Evolutionary conservation across 1,284 basidiomycete genomes (phyloP).

Genomic region (Microbotryum silenes-acaulis): DNA sequence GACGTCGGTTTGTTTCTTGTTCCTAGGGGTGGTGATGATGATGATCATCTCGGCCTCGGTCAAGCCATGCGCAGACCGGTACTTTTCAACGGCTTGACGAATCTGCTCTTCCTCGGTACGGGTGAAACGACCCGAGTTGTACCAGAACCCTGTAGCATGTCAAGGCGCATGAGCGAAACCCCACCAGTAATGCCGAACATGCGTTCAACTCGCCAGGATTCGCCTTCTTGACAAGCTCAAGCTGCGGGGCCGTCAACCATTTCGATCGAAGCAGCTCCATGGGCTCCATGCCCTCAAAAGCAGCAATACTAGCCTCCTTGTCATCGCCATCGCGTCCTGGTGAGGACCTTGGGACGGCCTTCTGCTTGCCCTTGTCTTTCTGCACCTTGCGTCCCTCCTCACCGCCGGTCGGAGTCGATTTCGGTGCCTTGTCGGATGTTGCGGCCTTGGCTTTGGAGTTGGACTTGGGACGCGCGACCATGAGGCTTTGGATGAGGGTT

Average conservation of each 20-base stretch:
- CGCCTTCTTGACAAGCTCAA: background rate
- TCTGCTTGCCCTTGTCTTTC: no score
- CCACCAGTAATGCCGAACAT: no score
- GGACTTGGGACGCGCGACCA: no score
- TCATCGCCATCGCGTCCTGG: conserved; percentile 2
- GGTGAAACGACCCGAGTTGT: conserved; percentile 76
- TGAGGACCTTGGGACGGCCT: no score
- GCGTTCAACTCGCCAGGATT: no score
- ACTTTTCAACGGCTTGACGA: conserved; percentile 55
- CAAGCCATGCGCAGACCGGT: conserved; percentile 49
- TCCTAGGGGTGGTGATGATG: conserved; percentile 51
- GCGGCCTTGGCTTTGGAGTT: no score
- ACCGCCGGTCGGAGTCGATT: no score
- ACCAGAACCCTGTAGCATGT: conserved; percentile 55
- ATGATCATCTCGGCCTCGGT: conserved; percentile 51
- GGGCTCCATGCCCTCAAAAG: background rate
- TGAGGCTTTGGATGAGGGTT: no score
- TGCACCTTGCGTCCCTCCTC: no score
- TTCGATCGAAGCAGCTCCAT: background rate
- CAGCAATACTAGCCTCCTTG: conserved; percentile 1
- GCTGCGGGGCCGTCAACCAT: background rate
- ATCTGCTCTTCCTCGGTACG: conserved; percentile 62
- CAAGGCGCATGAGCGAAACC: no score
- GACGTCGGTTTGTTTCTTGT: conserved; percentile 45
- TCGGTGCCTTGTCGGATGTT: no score